A percentile compares a stretch with the other conserved stretches of the same genome.
These are phyloP conservation scores for Cucurbita argyrosperma DNA, from an alignment of 306 rosid genomes.

Conservation along the genomic window DNA sequence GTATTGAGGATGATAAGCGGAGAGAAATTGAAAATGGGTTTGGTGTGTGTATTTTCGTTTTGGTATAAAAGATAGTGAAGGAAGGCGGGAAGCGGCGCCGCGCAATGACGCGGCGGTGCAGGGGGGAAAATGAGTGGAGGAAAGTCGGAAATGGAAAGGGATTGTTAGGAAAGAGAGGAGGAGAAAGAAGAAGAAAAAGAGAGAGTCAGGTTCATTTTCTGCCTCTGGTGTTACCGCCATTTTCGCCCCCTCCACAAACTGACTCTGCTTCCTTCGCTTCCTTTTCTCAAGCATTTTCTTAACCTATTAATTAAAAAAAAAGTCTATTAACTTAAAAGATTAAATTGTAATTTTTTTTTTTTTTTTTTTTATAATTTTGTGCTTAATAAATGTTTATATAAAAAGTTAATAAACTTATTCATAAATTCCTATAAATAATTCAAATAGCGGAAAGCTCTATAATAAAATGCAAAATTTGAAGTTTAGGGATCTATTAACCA, in stretches of 20 bases:
- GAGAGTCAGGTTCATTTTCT: constrained; percentile 20
- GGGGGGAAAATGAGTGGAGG: not conserved
- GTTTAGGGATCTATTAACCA: too few relatives aligned
- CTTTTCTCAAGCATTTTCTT: not conserved
- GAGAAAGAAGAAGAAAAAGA: constrained; percentile 13
- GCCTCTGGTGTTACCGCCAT: constrained; percentile 39
- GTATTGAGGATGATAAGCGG: too few relatives aligned
- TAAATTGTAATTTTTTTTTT: too few relatives aligned
- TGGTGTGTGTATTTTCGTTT: not conserved
- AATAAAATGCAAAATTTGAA: too few relatives aligned
- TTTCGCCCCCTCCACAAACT: constrained; percentile 10
- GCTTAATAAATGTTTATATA: too few relatives aligned
- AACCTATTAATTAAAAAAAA: too few relatives aligned
- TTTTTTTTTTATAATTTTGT: too few relatives aligned
- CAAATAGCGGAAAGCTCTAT: too few relatives aligned
- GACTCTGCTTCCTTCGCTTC: not conserved
- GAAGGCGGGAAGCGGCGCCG: constrained; percentile 7
- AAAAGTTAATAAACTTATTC: too few relatives aligned
- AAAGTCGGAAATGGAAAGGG: constrained; percentile 15
- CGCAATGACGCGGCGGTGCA: constrained; percentile 22
- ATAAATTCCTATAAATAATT: too few relatives aligned
- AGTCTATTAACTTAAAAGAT: too few relatives aligned
- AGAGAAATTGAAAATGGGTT: not conserved
- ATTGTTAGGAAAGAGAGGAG: constrained; percentile 16
- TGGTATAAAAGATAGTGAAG: not conserved